Evolutionary conservation across 2,329 filamentous ascomycete genomes (phyloP), one percentile per base, ranked within the genome.

Genomic region (Fusarium miscanthi): DNA sequence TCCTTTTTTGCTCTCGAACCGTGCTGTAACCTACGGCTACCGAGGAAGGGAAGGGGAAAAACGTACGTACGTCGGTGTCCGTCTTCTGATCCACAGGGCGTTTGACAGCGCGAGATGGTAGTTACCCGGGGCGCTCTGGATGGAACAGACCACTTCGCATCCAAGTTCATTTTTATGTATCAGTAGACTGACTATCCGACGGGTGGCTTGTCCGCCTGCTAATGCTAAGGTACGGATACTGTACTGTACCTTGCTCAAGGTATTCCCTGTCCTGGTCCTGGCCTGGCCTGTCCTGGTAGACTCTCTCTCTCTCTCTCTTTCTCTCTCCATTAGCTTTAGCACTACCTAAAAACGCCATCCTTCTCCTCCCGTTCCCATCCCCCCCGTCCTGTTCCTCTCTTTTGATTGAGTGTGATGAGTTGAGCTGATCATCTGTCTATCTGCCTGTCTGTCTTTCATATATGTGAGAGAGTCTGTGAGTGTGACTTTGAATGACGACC

Each of bases 21-120:
- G 23, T 13, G 23, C 49, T 53, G 49, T 53, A 53, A 40, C 33
- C 49, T 53, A 53, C 33, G 33, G 49, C 33, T 53, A 53, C 69
- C 69, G 69, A 72, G 57, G 48, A 43, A n/a, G 23, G 23, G 46
- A 33, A 49, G 19, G 25, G n/a, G 9, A 45, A 21, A 31, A 31
- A 31, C 16, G 6, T 53, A 59, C 66, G 6, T 40, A 56, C 66
- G 69, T 49, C 65, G 65, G 65, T 65, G 70, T 59, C 70, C 56
- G 69, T 70, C 52, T 38, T 59, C 54, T 71, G 70, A 73, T 71
- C 71, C 70, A 72, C 63, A 57, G 67, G 71, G 56, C 59, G 63
- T 69, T 38, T 68, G 57, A 69, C 70, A 73, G 63, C 68, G 58
- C 58, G 38, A 63, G 58, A 73, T 59, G 59, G 57, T 48, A 25